Evolutionary conservation across 2,329 filamentous ascomycete species (phyloP).

Genomic region (Diaporthe sp.): DNA sequence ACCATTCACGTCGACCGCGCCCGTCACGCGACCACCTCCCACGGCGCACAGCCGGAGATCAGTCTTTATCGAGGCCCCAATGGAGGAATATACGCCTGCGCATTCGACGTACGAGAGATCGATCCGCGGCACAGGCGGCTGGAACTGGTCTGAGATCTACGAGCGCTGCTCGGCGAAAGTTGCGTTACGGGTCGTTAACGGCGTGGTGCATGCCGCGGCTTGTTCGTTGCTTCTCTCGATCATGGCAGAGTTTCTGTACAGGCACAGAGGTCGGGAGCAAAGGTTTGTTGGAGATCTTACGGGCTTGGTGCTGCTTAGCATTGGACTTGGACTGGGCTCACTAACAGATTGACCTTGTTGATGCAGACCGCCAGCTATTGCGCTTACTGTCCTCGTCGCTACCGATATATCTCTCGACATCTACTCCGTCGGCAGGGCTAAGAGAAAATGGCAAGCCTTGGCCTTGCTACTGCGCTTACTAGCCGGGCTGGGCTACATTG

Average conservation of each 20-base stretch:
- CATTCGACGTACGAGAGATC: slow-evolving; percentile 46
- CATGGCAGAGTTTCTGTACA: slow-evolving; percentile 37
- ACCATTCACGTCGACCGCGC: slow-evolving; percentile 6
- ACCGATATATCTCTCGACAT: slow-evolving; percentile 55
- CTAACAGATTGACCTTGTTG: not conserved
- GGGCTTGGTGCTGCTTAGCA: not conserved
- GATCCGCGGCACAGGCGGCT: slow-evolving; percentile 33
- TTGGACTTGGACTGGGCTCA: not conserved
- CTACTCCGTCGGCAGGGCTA: slow-evolving; percentile 50
- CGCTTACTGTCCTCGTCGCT: slow-evolving; percentile 50
- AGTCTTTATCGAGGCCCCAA: slow-evolving; percentile 48
- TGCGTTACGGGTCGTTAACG: slow-evolving; percentile 41
- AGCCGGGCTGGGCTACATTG: slow-evolving; percentile 52
- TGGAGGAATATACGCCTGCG: slow-evolving; percentile 48
- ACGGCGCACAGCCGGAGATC: slow-evolving; percentile 43
- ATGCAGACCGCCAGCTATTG: slow-evolving; percentile 48
- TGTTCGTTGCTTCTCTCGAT: slow-evolving; percentile 44
- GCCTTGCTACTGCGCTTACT: slow-evolving; percentile 50
- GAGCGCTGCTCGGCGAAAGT: slow-evolving; percentile 3
- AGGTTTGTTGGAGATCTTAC: slow-evolving; percentile 34
- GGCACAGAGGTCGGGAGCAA: slow-evolving; percentile 25
- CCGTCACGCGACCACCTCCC: slow-evolving; percentile 24
- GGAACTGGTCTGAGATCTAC: slow-evolving; percentile 6
- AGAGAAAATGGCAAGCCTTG: slow-evolving; percentile 51
- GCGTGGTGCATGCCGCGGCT: slow-evolving; percentile 40